Evolutionary conservation across 1,284 basidiomycete genomes (phyloP).

Genomic region (Sporisorium iseilematis-ciliati): DNA sequence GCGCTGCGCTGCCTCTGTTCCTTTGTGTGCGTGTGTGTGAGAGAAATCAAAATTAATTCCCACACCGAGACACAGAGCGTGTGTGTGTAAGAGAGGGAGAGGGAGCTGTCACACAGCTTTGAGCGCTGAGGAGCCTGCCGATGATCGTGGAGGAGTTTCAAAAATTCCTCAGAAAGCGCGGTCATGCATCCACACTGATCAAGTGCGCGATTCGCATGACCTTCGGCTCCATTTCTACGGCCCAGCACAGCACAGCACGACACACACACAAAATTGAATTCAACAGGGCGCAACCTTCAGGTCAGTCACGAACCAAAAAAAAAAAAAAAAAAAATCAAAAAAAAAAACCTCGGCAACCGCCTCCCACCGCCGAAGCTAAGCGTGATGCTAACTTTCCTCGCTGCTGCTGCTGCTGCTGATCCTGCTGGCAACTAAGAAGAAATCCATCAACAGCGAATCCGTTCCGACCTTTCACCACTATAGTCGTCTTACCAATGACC

Average conservation of each 20-base stretch:
- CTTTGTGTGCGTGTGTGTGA: neutral
- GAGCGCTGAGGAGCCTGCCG: constrained; percentile 14
- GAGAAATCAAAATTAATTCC: neutral
- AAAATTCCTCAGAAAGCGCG: neutral
- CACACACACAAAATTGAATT: too few species aligned
- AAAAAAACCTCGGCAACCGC: constrained; percentile 2
- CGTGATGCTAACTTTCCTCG: neutral
- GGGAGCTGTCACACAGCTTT: neutral
- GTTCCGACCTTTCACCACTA: too few species aligned
- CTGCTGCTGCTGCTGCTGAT: neutral
- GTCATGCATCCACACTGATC: constrained; percentile 10
- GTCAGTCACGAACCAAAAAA: neutral
- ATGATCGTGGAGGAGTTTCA: constrained; percentile 19
- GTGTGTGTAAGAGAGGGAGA: neutral
- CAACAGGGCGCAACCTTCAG: neutral
- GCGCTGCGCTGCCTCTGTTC: neutral
- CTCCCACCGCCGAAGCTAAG: constrained; percentile 1
- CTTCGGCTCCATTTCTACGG: neutral
- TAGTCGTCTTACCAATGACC: too few species aligned
- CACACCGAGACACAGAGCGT: neutral
- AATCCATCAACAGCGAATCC: too few species aligned
- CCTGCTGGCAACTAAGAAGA: neutral
- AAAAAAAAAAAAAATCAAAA: too few species aligned
- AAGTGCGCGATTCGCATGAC: neutral
- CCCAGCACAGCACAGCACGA: constrained; percentile 2